Evolutionary conservation across 352 stramenopile species (phyloP), one percentile per base, ranked within the genome.

Genomic region (Pythium dissimile): DNA sequence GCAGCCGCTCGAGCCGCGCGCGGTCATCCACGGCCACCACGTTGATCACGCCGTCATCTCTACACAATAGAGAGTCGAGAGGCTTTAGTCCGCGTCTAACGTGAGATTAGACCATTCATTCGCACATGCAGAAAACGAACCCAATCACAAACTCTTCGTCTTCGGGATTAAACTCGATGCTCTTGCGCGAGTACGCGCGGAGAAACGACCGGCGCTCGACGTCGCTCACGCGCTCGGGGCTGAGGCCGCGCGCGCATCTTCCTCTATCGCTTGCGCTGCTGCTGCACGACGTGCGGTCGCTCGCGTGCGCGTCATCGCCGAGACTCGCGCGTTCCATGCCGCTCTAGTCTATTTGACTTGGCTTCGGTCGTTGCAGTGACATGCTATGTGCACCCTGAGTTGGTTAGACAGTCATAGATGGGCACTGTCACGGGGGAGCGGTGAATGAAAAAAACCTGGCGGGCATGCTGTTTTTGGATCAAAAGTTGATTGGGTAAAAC

Each of bases 131-230:
- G n/a, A n/a, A n/a, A n/a, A 24, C 60, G n/a, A 42, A 91, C 81
- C 81, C 67, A 35, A 91, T 79, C 26, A 83, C 82, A 43, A 83
- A 64, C 67, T 88, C 81, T 50, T 84, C 77, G 31, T 83, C 75
- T 30, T 72, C 71, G 27, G 76, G 65, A 24, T 65, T 56, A 21
- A 59, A 75, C 35, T 75, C 65, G 27, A 66, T 4, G 51, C 59
- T 69, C 54, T 79, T 79, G 50, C 69, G 64, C 31, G 50, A 67
- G 44, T 62, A 64, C 47, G 59, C 57, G 48, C 59, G 64, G 13
- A 67, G 31, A 38, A 72, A 72, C 28, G 57, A 62, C 18, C 64
- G 64, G 4, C 59, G 41, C 47, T 67, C 58, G 21, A 54, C 54
- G 21, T 66, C 63, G 53, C 50, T 65, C 50, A 62, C 43, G 23